A percentile compares a stretch with the other conserved stretches of the same genome.
Conservation (phyloP, 495 filamentous ascomycete genomes). For the Neurospora cerealis region DNA sequence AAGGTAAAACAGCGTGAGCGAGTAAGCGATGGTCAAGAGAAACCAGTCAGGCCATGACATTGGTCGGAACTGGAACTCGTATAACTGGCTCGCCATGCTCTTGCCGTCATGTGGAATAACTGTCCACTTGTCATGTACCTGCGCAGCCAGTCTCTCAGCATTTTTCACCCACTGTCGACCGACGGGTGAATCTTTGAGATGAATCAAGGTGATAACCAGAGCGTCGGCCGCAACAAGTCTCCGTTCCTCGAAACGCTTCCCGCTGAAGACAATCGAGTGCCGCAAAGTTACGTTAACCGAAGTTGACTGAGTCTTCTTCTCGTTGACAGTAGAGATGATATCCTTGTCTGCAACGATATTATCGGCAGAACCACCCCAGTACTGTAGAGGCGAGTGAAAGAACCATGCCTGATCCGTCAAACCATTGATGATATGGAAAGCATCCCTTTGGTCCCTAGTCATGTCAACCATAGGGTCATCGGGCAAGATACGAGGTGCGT, state of each 20-base stretch:
- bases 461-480: conserved; percentile 20
- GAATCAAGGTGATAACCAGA: conserved; percentile 61
- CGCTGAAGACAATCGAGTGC: conserved; percentile 65
- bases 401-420: conserved; percentile 47
- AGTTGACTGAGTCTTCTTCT: conserved; percentile 39
- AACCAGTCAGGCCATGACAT: conserved; percentile 50
- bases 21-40: conserved; percentile 49
- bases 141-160: conserved; percentile 35
- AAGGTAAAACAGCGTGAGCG: conserved; percentile 47
- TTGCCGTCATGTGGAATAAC: conserved; percentile 49
- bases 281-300: conserved; percentile 58
- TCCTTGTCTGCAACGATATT: conserved; percentile 46
- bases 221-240: conserved; percentile 57
- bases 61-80: conserved; percentile 63
- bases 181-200: conserved; percentile 46
- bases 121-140: conserved; percentile 39
- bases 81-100: conserved; percentile 43
- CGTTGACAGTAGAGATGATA: conserved; percentile 55
- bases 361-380: conserved; percentile 55
- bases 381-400: conserved; percentile 64
- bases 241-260: conserved; percentile 55
- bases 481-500: neutral
- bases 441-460: conserved; percentile 32
- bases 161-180: conserved; percentile 49
- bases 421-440: conserved; percentile 41